Evolutionary conservation across 768 basidiomycete genomes (phyloP).

Genomic region (Sutorius australiensis): DNA sequence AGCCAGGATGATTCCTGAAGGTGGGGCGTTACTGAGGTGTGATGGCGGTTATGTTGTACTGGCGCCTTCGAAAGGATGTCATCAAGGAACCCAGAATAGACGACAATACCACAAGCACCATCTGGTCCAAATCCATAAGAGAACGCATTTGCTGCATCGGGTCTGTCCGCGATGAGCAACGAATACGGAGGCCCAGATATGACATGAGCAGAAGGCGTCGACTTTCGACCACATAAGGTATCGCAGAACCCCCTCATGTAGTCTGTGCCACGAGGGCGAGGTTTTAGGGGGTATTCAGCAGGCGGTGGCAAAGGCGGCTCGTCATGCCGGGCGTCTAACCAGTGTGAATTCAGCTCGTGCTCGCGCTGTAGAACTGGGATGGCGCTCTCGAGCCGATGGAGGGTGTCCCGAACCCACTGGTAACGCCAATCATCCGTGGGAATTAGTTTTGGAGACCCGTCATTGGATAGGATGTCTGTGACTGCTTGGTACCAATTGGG

Average conservation of each 20-base stretch:
- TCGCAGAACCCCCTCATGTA: slow-evolving; percentile 58
- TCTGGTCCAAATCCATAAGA: slow-evolving; percentile 93
- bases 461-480: slow-evolving; percentile 66
- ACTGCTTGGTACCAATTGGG: slow-evolving; percentile 86
- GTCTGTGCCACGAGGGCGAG: slow-evolving; percentile 76
- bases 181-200: slow-evolving; percentile 86
- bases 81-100: slow-evolving; percentile 92
- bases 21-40: slow-evolving; percentile 15
- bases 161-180: slow-evolving; percentile 82
- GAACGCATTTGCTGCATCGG: slow-evolving; percentile 85
- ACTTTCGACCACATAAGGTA: slow-evolving; percentile 42
- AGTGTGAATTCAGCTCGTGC: slow-evolving; percentile 49
- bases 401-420: slow-evolving; percentile 76
- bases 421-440: slow-evolving; percentile 85
- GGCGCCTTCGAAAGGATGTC: slow-evolving; percentile 60
- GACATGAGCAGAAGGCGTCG: slow-evolving; percentile 46
- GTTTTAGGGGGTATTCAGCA: slow-evolving; percentile 73
- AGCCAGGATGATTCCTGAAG: slow-evolving; percentile 39
- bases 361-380: slow-evolving; percentile 68
- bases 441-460: slow-evolving; percentile 61
- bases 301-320: slow-evolving; percentile 73
- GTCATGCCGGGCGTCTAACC: slow-evolving; percentile 49
- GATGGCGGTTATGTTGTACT: slow-evolving; percentile 23
- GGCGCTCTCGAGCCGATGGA: slow-evolving; percentile 71
- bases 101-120: slow-evolving; percentile 88